Base-by-base conservation (phyloP, 441 rosid species). In the Syzygium syzygioides region DNA sequence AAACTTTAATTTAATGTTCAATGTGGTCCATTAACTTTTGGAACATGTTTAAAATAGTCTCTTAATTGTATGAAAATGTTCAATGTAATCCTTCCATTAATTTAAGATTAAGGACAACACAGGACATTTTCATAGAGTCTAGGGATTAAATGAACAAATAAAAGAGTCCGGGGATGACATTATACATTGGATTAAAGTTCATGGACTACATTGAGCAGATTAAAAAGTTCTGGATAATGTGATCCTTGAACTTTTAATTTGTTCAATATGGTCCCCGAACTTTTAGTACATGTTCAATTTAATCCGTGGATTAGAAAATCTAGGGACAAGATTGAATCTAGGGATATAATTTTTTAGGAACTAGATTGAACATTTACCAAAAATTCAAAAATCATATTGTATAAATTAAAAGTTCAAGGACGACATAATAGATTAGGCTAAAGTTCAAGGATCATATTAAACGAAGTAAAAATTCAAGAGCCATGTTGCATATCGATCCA, bases 11-110 rank as follows among this genome's bases (percentile, higher is more conserved):
- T 2, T 1, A 28, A 28, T 28, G 2, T 28, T 60, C 6, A 3
- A 60, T 25, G 8, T 13, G 4, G 0, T 60, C 1, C 14, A 2
- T 28, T 0, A 28, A 60, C 4, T 60, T 60, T 60, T 28, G 4
- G 4, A 13, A 28, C 9, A 28, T 60, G 0, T 60, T 60, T 1
- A 1, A 60, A 60, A 0, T 60, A 13, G 1, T 60, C 32, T 0
- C 3, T 28, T 0, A 18, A 28, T 32, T 60, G 8, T 28, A 28
- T 60, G 66, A 14, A 60, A 28, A 26, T 28, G 2, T 60, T 60
- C 14, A 14, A 28, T 60, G 28, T 60, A 13, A 0, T 13, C 18
- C 66, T 28, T 0, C 18, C 13, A 3, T 17, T 60, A 60, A 28
- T 28, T 14, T 60, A 0, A 14, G 28, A 2, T 1, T 1, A 14